Evolutionary conservation across 169 alveolate species (phyloP), one percentile per base, ranked within the genome.

Genomic region (Cryptosporidium bovis): DNA sequence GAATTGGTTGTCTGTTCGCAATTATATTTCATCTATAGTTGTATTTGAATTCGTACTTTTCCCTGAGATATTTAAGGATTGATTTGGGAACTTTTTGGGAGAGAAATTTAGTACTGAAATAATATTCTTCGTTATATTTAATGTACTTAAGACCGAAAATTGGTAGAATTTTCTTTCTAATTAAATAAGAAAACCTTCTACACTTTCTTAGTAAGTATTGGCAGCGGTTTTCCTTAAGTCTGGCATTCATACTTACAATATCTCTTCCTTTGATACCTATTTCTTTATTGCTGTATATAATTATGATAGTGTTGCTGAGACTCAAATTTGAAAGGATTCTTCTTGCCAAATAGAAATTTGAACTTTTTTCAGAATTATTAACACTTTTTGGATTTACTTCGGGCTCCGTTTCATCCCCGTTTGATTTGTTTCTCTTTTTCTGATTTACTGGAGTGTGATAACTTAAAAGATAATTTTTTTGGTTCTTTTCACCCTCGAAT

Each of bases 61-160:
- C 20, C 10, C 40, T 51, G 12, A 69, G 15, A 24, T 69, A 69
- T 12, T 64, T 56, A 51, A 33, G 51, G 1, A 69, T 18, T 5
- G 83, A 55, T 2, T 44, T 29, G 3, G 83, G 83, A 12, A 69
- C 13, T 7, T 12, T 69, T 34, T 69, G 24, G 12, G 51, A 69
- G 31, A 69, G 56, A 51, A 51, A 69, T 13, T 69, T 69, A 12
- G 83, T 69, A 8, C 68, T 12, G 36, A 69, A 69, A 55, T 69
- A 69, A 53, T 53, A 69, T 1, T 69, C 83, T 31, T 69, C 68
- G 24, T 40, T 69, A n/a, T 69, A 50, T 1, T n/a, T 1, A 10
- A 69, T 8, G 36, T 69, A 69, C 20, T 55, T 69, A 31, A 69
- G 34, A 51, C 83, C 83, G 24, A 69, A 16, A 20, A 16, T 31